Conservation (phyloP, 2,329 filamentous ascomycete genomes). For the Diaporthe destruens region DNA sequence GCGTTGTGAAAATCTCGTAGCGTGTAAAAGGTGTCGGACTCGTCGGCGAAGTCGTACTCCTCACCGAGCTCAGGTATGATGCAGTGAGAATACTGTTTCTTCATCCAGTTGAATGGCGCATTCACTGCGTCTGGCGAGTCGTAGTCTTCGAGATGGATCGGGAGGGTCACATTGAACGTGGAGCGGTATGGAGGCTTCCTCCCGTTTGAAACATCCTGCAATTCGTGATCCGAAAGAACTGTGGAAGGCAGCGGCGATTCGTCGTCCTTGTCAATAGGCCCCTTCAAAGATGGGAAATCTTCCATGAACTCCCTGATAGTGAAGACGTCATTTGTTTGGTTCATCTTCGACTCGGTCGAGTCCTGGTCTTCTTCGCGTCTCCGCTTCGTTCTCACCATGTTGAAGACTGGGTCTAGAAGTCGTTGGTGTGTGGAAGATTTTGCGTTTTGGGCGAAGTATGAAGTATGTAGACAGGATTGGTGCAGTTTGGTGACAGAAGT, state of each 20-base stretch:
- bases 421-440: background rate
- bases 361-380: background rate
- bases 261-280: background rate
- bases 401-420: background rate
- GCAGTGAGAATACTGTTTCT: background rate
- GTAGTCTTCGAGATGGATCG: background rate
- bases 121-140: too few relatives aligned
- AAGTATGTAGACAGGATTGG: background rate
- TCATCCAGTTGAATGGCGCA: background rate
- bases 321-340: background rate
- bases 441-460: background rate
- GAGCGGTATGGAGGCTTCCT: background rate
- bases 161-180: background rate
- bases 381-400: background rate
- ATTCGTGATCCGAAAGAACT: background rate
- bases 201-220: background rate
- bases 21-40: background rate
- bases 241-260: background rate
- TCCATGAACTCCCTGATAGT: background rate
- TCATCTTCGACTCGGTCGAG: background rate
- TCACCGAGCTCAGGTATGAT: slow-evolving; percentile 7
- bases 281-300: background rate
- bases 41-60: background rate
- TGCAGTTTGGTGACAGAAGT: background rate
- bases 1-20: slow-evolving; percentile 9